A percentile compares a stretch with the other conserved stretches of the same genome.
phyloP scores from a whole-genome alignment of 495 filamentous ascomycete genomes.

The Parathielavia hyrcaniae region DNA sequence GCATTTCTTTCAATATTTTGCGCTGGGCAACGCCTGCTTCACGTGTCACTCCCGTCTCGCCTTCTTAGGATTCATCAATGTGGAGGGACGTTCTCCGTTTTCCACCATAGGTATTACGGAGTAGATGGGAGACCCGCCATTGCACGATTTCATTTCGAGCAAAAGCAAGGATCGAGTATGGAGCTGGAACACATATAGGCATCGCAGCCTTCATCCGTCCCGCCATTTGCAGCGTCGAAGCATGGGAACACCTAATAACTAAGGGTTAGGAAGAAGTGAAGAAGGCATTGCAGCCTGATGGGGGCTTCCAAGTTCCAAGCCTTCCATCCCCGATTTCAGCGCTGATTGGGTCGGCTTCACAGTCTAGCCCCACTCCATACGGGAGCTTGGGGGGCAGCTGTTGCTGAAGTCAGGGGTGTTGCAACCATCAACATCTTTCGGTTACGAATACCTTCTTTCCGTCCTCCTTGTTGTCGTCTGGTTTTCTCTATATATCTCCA shows the following conservation, averaged over 20 bases:
- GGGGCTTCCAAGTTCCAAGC: neutral
- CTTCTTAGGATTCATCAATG: too few species aligned
- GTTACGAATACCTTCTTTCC: neutral
- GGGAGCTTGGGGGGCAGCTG: neutral
- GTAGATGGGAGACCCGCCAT: too few species aligned
- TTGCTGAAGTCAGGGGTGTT: slow-evolving; percentile 2
- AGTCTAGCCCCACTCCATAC: neutral
- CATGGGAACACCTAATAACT: too few species aligned
- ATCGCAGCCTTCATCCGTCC: neutral
- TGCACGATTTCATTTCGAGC: neutral
- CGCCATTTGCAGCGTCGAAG: too few species aligned
- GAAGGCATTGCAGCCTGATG: neutral
- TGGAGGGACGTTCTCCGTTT: neutral
- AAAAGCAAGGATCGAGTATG: neutral
- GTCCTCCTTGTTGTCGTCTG: slow-evolving; percentile 4
- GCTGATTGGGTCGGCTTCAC: neutral
- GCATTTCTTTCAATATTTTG: neutral
- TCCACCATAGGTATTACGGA: neutral
- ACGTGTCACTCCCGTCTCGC: neutral
- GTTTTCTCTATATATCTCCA: neutral
- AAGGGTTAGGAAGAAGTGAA: neutral
- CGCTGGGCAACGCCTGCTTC: neutral
- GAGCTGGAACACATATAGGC: neutral
- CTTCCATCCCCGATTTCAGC: neutral
- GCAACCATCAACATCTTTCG: neutral